Evolutionary conservation across 192 early-diverging fungal species (phyloP).

Genomic region (Gorgonomyces haynaldii): DNA sequence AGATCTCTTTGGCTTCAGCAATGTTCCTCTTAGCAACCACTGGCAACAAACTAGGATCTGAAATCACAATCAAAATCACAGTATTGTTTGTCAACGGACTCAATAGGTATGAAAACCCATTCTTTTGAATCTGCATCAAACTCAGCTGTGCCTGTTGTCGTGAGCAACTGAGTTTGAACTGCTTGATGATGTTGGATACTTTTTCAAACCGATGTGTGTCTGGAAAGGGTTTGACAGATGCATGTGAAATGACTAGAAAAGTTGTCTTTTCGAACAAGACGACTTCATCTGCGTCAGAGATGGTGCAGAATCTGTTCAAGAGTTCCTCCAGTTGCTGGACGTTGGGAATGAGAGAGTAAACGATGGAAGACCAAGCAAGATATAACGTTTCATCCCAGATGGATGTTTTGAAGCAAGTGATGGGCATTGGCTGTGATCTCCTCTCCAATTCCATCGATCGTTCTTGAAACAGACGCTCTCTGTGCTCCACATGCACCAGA

Average conservation of each 20-base stretch:
- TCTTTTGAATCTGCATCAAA: background rate
- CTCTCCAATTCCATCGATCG: conserved; percentile 44
- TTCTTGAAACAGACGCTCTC: conserved; percentile 40
- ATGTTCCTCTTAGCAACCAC: conserved; percentile 2
- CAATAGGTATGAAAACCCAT: no score
- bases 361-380: conserved; percentile 94
- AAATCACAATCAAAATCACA: conserved; percentile 77
- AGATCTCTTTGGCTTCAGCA: no score
- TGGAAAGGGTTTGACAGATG: conserved; percentile 37
- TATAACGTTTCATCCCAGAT: conserved; percentile 93
- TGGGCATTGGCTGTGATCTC: conserved; percentile 53
- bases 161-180: conserved; percentile 79
- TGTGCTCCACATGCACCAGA: conserved; percentile 63
- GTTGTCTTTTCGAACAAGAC: conserved; percentile 91
- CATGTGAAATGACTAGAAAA: conserved; percentile 86
- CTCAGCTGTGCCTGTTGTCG: no score
- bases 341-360: conserved; percentile 91
- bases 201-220: conserved; percentile 83
- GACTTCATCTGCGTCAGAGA: conserved; percentile 90
- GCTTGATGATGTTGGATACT: conserved; percentile 83
- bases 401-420: conserved; percentile 66
- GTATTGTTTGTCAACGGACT: conserved; percentile 73
- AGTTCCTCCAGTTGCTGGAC: conserved; percentile 68
- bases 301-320: conserved; percentile 62
- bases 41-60: conserved; percentile 52